Conservation (phyloP, 805 yeast genomes). For the Metschnikowia borealis region DNA sequence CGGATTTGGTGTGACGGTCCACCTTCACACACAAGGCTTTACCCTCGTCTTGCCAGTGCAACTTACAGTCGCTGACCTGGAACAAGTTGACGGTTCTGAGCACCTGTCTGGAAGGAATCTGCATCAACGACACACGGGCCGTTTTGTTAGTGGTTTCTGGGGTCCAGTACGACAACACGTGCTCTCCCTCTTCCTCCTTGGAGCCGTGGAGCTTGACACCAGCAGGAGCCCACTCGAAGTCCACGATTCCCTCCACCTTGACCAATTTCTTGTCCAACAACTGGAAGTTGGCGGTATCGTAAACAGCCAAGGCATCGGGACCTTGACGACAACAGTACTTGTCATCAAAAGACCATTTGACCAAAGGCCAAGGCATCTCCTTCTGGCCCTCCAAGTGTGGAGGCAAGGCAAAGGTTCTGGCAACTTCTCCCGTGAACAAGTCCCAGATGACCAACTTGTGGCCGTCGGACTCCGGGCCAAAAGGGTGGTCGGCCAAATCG, state of each 20-base stretch:
- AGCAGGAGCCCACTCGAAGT: constrained; percentile 94
- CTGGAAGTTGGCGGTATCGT: constrained; percentile 75
- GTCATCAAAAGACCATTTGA: constrained; percentile 93
- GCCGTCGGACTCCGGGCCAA: constrained; percentile 83
- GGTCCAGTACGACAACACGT: constrained; percentile 89
- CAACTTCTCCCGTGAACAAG: constrained; percentile 72
- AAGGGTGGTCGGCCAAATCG: constrained; percentile 69
- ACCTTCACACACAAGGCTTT: constrained; percentile 87
- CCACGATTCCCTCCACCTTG: constrained; percentile 78
- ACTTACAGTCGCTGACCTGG: constrained; percentile 85
- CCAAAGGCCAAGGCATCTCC: constrained; percentile 90
- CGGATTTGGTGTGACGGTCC: constrained; percentile 94
- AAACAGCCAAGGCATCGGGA: constrained; percentile 87
- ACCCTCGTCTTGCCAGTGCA: constrained; percentile 92
- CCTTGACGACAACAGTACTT: constrained; percentile 92
- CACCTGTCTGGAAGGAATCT: constrained; percentile 76
- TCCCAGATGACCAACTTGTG: constrained; percentile 95
- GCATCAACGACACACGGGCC: constrained; percentile 89
- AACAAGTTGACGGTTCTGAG: constrained; percentile 89
- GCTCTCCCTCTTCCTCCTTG: constrained; percentile 51
- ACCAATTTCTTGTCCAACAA: constrained; percentile 82
- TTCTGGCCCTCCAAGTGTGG: constrained; percentile 62
- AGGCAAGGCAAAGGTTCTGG: constrained; percentile 87
- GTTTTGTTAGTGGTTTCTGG: constrained; percentile 92
- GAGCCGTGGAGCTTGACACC: constrained; percentile 64